Base-by-base conservation (phyloP, 192 early-diverging fungal genomes). In the Glomus cerebriforme region DNA sequence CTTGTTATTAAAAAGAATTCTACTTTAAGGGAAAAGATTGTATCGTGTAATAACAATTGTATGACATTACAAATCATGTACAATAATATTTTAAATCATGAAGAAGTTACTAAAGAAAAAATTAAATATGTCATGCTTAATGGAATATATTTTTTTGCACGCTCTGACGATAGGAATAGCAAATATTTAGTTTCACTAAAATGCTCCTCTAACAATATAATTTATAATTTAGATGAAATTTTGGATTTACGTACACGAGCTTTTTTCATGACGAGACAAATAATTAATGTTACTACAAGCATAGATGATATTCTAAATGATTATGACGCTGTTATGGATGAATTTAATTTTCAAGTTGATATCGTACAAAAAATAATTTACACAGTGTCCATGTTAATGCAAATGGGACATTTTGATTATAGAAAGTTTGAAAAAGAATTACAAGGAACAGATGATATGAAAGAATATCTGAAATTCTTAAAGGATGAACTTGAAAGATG, bases 321-420 rank as follows among this genome's bases (percentile, higher is more conserved):
- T 15, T 39, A 39, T 8, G 37, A 39, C 9, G 9, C 37, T 9
- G 34, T 74, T n/a, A 66, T 47, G 35, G 76, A 39, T 10, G 60
- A 75, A 22, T 80, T 75, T 75, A 73, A 75, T 17, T 17, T 9
- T 54, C 79, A 80, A 39, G 79, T 80, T 35, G 72, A 80, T 68
- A 19, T 26, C 3, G 73, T 24, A 35, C 62, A 75, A n/a, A 34
- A 80, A 34, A 80, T 80, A 39, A n/a, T 75, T 29, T 29, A 17
- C 43, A 39, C 66, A 19, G 79, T n/a, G 60, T 62, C 59, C 10
- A 49, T 17, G 19, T 34, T 80, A n/a, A 80, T 80, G 0, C 58
- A 75, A 49, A 39, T 75, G 22, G 79, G 79, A 63, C 79, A 80
- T 58, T 80, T 80, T 75, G n/a, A 22, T 37, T 80, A 80, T 75